Base-by-base conservation (phyloP, 2,329 filamentous ascomycete species). In the Alternaria gaisen region DNA sequence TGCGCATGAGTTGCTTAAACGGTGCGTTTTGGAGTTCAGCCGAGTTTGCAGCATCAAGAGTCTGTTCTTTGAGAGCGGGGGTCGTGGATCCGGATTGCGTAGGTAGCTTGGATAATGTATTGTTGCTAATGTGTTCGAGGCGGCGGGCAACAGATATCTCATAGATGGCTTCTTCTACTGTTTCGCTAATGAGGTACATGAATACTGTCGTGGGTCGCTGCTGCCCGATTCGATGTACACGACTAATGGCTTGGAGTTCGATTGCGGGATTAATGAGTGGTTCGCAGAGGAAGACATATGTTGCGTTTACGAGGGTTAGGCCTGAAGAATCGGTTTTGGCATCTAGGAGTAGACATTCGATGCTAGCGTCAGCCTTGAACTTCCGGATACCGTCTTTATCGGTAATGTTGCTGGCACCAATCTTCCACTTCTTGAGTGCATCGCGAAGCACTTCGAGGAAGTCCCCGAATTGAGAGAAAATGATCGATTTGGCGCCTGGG, bases 141-240 rank as follows among this genome's bases (percentile, higher is more conserved):
- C 94, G 88, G 28, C 93, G 86, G 61, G 86, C 84, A 1, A 97
- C 92, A 0, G 92, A 95, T 34, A 97, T 86, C 60, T 94, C 88
- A 79, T 98, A 93, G 64, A 98, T 96, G 2, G 91, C 91, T 80
- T 97, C 91, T 74, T 99, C 95, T 0, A 98, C 92, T 0, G 94
- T 97, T 53, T 91, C 92, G 16, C 90, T 88, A n/a, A 97, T 87
- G 3, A 98, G 85, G 76, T 98, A 98, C 78, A 97, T 90, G 91
- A 94, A 98, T 1, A 98, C 93, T 0, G 92, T 97, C 0, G 95
- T 99, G 66, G 91, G 86, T 53, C 91, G 88, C 65, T 90, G 85
- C 79, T 98, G 95, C 0, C 95, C 95, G 65, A 99, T 99, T 36
- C 95, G 88, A 75, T 99, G 93, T 1, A 99, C 94, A 57, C 95